Evolutionary conservation across 2,329 filamentous ascomycete species (phyloP).

Genomic region (Stachybotrys elegans): DNA sequence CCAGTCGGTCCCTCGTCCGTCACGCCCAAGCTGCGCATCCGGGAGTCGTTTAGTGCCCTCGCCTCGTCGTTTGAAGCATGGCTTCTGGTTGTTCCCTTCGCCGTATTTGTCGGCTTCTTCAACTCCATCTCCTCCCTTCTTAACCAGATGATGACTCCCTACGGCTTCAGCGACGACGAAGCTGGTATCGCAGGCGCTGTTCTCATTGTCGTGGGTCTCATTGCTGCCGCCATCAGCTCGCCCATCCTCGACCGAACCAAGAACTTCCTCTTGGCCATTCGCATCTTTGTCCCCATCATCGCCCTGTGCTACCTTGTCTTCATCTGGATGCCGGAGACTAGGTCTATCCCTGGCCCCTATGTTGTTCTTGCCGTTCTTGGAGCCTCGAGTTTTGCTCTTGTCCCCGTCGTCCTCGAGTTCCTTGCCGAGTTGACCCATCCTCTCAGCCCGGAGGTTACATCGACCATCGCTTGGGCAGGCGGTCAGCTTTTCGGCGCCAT

Average conservation of each 20-base stretch:
- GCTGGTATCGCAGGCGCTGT: conserved; percentile 87
- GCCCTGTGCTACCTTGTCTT: conserved; percentile 70
- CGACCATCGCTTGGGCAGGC: conserved; percentile 76
- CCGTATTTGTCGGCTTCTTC: conserved; percentile 85
- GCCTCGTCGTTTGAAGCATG: conserved; percentile 64
- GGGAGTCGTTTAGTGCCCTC: conserved; percentile 49
- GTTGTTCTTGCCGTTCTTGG: conserved; percentile 72
- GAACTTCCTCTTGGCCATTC: conserved; percentile 68
- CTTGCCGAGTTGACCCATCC: conserved; percentile 85
- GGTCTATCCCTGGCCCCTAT: conserved; percentile 63
- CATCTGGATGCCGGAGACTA: conserved; percentile 67
- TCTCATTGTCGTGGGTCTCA: conserved; percentile 82
- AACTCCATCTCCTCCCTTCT: conserved; percentile 84
- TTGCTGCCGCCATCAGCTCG: conserved; percentile 68
- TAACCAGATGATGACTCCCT: conserved; percentile 84
- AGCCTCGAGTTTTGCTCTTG: conserved; percentile 70
- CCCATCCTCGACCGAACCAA: conserved; percentile 85
- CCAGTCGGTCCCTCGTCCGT: conserved; percentile 66
- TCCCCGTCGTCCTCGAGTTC: conserved; percentile 83
- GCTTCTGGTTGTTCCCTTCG: conserved; percentile 76
- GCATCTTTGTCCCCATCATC: conserved; percentile 69
- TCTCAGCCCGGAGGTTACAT: conserved; percentile 78
- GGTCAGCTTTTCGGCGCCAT: conserved; percentile 81
- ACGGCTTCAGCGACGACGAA: conserved; percentile 76
- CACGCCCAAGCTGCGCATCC: conserved; percentile 49